Conservation (phyloP, 441 rosid species). For the Sinapis alba region DNA sequence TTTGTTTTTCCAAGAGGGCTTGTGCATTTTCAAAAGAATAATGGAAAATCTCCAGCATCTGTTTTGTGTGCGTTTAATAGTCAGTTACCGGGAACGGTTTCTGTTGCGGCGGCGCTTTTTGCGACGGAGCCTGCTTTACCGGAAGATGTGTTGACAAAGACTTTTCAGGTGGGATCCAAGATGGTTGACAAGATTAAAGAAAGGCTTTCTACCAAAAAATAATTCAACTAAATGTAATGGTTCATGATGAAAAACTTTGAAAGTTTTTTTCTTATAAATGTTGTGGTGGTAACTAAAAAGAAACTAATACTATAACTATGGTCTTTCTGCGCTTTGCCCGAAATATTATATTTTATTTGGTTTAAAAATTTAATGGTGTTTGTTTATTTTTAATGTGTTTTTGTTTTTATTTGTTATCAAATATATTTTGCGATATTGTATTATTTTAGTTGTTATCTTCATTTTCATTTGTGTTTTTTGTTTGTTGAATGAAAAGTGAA, state of each 20-base stretch:
- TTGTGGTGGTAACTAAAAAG: not conserved
- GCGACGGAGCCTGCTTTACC: conserved; percentile 68
- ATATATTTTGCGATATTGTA: too few species aligned
- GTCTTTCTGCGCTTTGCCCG: too few species aligned
- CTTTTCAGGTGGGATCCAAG: conserved; percentile 81
- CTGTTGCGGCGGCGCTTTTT: conserved; percentile 60
- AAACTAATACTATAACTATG: too few species aligned
- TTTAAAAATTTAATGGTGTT: too few species aligned
- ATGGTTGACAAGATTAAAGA: conserved; percentile 67
- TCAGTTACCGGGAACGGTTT: conserved; percentile 81
- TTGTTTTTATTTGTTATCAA: too few species aligned
- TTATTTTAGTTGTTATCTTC: too few species aligned
- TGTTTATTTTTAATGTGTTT: too few species aligned
- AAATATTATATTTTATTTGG: too few species aligned
- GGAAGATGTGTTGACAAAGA: conserved; percentile 66
- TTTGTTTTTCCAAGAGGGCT: conserved; percentile 81
- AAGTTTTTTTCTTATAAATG: not conserved
- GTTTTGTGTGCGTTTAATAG: conserved; percentile 74
- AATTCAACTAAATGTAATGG: conserved; percentile 8
- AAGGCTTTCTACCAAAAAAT: conserved; percentile 69
- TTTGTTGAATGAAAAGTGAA: too few species aligned
- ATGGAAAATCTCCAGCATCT: conserved; percentile 54
- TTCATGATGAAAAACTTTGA: not conserved
- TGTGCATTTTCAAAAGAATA: conserved; percentile 83
- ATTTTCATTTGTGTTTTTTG: too few species aligned